These are phyloP conservation scores for Oryza nivara DNA, from an alignment of 176 grass and related monocot species.

Conservation along the genomic window DNA sequence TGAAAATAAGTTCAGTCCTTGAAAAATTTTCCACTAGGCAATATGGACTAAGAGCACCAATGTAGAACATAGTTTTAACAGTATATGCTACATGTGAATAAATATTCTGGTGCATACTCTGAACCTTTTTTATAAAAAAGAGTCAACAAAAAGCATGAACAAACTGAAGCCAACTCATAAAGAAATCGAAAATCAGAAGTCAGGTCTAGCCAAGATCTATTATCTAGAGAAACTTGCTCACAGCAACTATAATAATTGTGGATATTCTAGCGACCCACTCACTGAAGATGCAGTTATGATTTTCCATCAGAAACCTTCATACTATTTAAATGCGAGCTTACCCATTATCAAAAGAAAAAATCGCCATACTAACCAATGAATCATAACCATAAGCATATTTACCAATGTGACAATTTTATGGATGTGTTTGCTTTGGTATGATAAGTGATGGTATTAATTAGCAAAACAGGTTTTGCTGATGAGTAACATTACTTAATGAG, in stretches of 20 bases:
- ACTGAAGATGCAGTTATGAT: background rate
- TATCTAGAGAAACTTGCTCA: background rate
- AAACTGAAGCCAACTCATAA: background rate
- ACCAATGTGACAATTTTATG: background rate
- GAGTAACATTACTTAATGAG: background rate
- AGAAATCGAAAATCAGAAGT: slow-evolving; percentile 2
- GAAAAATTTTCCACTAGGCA: slow-evolving; percentile 5
- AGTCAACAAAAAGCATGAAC: background rate
- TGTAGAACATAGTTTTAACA: background rate
- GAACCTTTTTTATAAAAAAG: background rate
- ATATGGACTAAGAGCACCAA: slow-evolving; percentile 12
- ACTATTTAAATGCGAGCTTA: background rate
- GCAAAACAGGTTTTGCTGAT: background rate
- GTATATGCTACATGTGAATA: background rate
- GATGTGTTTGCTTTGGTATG: background rate
- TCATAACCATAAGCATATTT: background rate
- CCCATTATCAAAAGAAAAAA: background rate
- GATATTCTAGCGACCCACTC: background rate
- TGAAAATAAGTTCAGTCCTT: slow-evolving; percentile 41
- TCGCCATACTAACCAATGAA: background rate
- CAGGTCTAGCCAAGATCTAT: background rate
- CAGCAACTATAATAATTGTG: background rate
- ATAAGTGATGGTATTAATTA: background rate
- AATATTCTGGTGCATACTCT: slow-evolving; percentile 6
- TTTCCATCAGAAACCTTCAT: slow-evolving; percentile 3